Percentiles rank a stretch among this genome's conserved stretches.
These are phyloP conservation scores for Acanthamoeba triangularis DNA, from an alignment of 208 protist species.

Conservation along the genomic window DNA sequence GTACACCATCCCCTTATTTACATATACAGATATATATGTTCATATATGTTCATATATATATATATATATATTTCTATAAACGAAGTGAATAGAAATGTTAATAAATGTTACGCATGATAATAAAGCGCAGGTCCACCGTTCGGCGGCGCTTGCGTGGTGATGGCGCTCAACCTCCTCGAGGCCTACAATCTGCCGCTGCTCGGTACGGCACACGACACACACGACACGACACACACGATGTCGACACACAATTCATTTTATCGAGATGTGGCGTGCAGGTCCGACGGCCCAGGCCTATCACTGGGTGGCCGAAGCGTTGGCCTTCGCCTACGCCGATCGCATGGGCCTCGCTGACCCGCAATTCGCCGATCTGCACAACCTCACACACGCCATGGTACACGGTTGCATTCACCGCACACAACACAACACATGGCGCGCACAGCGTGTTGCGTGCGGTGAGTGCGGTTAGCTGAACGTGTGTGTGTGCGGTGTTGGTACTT, in stretches of 20 bases:
- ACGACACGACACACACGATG: no score
- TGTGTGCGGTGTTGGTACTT: neutral
- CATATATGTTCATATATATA: no score
- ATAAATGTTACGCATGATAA: no score
- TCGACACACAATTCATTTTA: no score
- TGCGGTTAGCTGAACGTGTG: neutral
- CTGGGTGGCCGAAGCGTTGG: slow-evolving; percentile 81
- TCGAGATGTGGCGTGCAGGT: neutral
- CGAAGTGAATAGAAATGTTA: no score
- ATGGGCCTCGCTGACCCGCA: slow-evolving; percentile 78
- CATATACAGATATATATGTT: no score
- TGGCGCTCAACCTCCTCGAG: slow-evolving; percentile 76
- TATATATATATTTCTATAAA: no score
- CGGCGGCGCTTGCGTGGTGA: slow-evolving; percentile 73
- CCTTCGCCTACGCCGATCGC: slow-evolving; percentile 83
- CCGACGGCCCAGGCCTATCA: slow-evolving; percentile 2
- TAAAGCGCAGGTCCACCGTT: slow-evolving; percentile 63
- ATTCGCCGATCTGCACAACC: slow-evolving; percentile 62
- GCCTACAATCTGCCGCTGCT: slow-evolving; percentile 26
- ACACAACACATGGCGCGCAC: neutral
- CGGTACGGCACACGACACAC: neutral
- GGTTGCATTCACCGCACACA: neutral
- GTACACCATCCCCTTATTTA: neutral
- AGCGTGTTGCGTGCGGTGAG: neutral
- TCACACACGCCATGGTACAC: neutral